Base-by-base conservation (phyloP, 768 basidiomycete genomes). In the Mycena leptocephala region DNA sequence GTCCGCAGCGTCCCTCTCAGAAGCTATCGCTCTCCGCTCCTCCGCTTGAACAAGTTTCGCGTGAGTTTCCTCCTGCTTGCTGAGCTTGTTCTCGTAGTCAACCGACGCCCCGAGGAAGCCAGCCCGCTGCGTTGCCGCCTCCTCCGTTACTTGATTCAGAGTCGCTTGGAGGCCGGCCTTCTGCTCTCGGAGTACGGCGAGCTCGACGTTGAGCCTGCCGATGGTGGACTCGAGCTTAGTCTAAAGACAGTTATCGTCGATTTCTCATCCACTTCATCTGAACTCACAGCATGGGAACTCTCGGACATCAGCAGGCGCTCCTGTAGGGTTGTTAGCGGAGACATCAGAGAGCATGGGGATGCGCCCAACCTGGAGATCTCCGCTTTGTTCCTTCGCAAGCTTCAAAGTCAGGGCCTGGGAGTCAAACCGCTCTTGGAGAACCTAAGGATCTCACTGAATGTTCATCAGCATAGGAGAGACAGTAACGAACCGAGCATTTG, bases 341-440 rank as follows among this genome's bases (percentile, higher is more conserved):
- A 51, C 41, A 7, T 11, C 18, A 11, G 18, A 70, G 32, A 22
- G 22, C 11, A 18, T 41, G 39, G 51, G 22, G 43, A 20, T 3
- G 9, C 16, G 41, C 32, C 56, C 22, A 26, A 87, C 87, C 80
- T 87, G 92, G 16, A 90, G 76, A 78, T 93, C 91, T 2, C 87
- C 90, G 24, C 87, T 81, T 7, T 89, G 85, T 74, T 93, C 92
- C 78, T 91, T 92, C 9, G 90, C 87, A 28, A 92, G 81, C 30
- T 88, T 86, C 59, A 92, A 82, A 2, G 91, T 90, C 8, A 90
- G 83, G 1, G 87, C 81, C 76, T 93, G 92, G 20, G 91, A 88
- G 16, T 94, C 92, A 66, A 90, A 90, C 30, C 92, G 88, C 68
- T 94, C 92, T 79, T 93, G 90, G 20, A 92, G 84, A 43, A 87